phyloP scores from a whole-genome alignment of 1,284 basidiomycete genomes.

The Boletus mariae region DNA sequence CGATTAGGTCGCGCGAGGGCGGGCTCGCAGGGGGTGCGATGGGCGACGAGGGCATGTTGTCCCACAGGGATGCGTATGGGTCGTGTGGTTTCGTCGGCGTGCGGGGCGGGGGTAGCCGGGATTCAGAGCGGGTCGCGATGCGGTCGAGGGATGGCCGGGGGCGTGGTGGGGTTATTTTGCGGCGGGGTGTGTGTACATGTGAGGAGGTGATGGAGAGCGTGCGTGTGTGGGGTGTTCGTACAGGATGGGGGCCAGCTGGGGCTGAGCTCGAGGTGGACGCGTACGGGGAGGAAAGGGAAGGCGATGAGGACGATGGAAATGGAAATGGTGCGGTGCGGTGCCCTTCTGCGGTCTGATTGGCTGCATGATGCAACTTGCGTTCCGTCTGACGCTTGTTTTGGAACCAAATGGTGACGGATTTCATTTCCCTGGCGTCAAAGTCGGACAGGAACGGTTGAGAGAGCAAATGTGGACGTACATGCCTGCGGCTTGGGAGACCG shows the following conservation, averaged over 20 bases:
- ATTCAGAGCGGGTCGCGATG: constrained; percentile 56
- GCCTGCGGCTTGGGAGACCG: constrained; percentile 52
- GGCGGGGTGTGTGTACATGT: constrained; percentile 23
- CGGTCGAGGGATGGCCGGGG: constrained; percentile 51
- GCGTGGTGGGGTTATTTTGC: constrained; percentile 29
- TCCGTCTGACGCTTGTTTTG: constrained; percentile 79
- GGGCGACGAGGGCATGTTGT: constrained; percentile 71
- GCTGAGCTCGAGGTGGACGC: constrained; percentile 2
- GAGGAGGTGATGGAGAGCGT: constrained; percentile 15
- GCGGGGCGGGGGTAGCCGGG: constrained; percentile 43
- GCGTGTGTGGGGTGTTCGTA: constrained; percentile 15
- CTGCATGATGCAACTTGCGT: constrained; percentile 50
- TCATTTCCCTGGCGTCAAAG: constrained; percentile 53
- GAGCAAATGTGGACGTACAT: constrained; percentile 47
- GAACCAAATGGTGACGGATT: constrained; percentile 79
- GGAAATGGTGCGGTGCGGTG: constrained; percentile 10
- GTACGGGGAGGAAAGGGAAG: constrained; percentile 23
- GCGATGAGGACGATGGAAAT: constrained; percentile 15
- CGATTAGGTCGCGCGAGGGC: constrained; percentile 44
- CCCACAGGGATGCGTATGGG: constrained; percentile 48
- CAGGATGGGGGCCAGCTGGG: background rate
- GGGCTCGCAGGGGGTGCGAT: constrained; percentile 49
- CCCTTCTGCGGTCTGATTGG: constrained; percentile 21
- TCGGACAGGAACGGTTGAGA: constrained; percentile 8
- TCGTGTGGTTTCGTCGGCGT: constrained; percentile 41